These are phyloP conservation scores for Climacium dendroides DNA, from an alignment of 225 moss, liverwort and hornwort species.

Conservation along the genomic window DNA sequence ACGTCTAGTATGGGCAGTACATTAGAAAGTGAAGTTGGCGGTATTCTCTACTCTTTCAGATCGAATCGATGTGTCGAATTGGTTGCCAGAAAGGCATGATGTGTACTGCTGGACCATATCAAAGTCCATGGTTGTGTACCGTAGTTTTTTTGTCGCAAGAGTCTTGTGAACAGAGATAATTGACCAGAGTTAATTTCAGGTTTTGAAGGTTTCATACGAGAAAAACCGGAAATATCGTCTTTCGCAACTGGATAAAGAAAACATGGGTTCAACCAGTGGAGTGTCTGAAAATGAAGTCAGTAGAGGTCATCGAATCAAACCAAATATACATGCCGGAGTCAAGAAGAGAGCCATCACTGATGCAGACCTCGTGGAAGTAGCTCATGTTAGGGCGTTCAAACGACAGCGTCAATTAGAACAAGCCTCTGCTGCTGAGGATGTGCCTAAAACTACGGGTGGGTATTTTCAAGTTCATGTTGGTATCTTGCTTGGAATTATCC, in stretches of 20 bases:
- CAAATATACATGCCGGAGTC: conserved; percentile 10
- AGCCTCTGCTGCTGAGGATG: conserved; percentile 16
- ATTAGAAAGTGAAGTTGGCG: not conserved
- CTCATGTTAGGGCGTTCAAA: conserved; percentile 85
- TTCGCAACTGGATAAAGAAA: conserved; percentile 47
- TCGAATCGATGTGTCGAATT: not conserved
- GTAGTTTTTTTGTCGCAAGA: not conserved
- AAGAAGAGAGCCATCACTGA: conserved; percentile 43
- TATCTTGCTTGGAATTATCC: not conserved
- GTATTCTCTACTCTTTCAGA: not conserved
- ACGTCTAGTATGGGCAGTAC: not conserved
- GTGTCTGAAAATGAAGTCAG: conserved; percentile 25
- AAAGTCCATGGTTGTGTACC: not conserved
- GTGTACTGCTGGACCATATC: not conserved
- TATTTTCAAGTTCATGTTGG: not conserved
- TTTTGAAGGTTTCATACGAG: conserved; percentile 90
- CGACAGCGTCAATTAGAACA: conserved; percentile 60
- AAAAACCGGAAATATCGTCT: conserved; percentile 76
- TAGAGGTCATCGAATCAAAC: conserved; percentile 48
- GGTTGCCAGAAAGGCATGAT: not conserved
- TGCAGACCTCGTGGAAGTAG: conserved; percentile 46
- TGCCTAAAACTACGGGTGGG: not conserved
- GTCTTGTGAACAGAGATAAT: not conserved
- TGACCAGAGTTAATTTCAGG: conserved; percentile 19
- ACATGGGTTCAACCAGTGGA: conserved; percentile 3